phyloP scores from a whole-genome alignment of 1,284 basidiomycete species.

The Cystobasidium pallidum region DNA sequence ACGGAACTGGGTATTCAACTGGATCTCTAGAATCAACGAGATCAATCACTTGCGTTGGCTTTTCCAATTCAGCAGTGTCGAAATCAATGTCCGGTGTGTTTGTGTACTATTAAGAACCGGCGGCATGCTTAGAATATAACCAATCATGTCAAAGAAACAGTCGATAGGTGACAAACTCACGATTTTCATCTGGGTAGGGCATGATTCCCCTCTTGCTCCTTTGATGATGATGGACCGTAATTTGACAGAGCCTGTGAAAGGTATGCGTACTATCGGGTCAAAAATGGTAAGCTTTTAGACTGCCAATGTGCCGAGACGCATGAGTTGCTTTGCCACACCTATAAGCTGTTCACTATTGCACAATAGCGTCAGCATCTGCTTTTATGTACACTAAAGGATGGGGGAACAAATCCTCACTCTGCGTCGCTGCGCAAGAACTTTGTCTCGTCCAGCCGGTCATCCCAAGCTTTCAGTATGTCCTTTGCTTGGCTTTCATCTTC shows the following conservation, averaged over 20 bases:
- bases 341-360: conserved; percentile 31
- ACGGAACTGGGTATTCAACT: conserved; percentile 52
- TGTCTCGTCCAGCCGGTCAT: conserved; percentile 49
- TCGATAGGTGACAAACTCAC: conserved; percentile 5
- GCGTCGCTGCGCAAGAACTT: conserved; percentile 32
- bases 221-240: conserved; percentile 52
- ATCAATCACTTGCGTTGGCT: conserved; percentile 51
- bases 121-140: neutral
- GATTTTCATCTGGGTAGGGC: conserved; percentile 42
- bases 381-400: neutral
- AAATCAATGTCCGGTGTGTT: conserved; percentile 52
- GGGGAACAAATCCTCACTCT: conserved; percentile 13
- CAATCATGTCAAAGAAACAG: too few species aligned
- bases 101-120: neutral
- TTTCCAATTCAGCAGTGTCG: conserved; percentile 49
- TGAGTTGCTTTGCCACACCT: conserved; percentile 8
- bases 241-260: conserved; percentile 53
- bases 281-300: conserved; percentile 30
- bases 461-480: conserved; percentile 51
- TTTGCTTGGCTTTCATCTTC: conserved; percentile 47
- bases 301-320: conserved; percentile 1
- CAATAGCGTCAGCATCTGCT: neutral
- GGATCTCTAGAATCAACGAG: conserved; percentile 48
- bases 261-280: conserved; percentile 48
- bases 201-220: conserved; percentile 44